These are phyloP conservation scores for Nemania sp. DNA, from an alignment of 2,329 filamentous ascomycete genomes.

Conservation along the genomic window DNA sequence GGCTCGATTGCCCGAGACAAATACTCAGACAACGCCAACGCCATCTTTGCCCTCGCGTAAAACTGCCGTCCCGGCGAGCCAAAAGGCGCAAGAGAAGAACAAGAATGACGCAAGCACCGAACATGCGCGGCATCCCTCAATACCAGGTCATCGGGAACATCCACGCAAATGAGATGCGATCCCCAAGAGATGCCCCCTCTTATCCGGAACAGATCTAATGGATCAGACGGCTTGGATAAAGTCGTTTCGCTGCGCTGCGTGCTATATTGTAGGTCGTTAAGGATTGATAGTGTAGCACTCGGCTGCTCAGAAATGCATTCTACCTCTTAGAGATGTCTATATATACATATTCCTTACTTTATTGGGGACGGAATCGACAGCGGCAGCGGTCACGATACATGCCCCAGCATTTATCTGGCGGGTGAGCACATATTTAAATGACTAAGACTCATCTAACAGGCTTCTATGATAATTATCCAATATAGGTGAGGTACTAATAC, in stretches of 20 bases:
- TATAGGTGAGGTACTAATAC: conserved; percentile 19
- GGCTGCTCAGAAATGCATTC: conserved; percentile 9
- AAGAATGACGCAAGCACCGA: conserved; percentile 22
- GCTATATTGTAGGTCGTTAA: conserved; percentile 16
- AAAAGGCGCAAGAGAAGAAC: not conserved
- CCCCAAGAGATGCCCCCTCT: not conserved
- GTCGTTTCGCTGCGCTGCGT: conserved; percentile 11
- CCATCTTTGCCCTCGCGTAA: not conserved
- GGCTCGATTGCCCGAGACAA: not conserved
- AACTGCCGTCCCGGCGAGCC: not conserved
- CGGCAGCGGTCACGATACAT: conserved; percentile 6
- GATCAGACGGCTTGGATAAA: conserved; percentile 19
- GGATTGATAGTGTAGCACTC: conserved; percentile 20
- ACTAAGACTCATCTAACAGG: conserved; percentile 8
- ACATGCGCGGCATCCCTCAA: conserved; percentile 4
- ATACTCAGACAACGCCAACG: not conserved
- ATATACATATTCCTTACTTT: not conserved
- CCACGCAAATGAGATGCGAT: not conserved
- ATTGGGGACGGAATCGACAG: not conserved
- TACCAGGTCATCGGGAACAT: conserved; percentile 23
- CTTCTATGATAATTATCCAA: conserved; percentile 22
- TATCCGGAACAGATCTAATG: conserved; percentile 18
- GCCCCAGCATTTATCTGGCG: not conserved
- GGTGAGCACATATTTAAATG: not conserved
- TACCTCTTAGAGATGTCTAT: not conserved